Evolutionary conservation across 768 basidiomycete genomes (phyloP).

Genomic region (Suillus hirtellus): DNA sequence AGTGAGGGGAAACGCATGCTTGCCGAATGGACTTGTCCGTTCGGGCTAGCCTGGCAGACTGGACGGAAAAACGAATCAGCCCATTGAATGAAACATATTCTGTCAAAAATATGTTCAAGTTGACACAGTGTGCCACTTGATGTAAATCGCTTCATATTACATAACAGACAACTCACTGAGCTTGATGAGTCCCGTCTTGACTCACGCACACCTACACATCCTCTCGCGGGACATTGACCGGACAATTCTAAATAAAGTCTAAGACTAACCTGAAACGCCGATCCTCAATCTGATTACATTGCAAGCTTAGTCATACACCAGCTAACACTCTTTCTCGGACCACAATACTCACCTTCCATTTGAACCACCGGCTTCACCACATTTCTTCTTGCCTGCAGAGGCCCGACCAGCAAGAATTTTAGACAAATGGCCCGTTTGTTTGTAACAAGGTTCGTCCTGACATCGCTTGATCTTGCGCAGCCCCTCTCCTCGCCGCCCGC

Average conservation of each 20-base stretch:
- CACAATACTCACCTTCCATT: not conserved
- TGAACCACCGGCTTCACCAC: not conserved
- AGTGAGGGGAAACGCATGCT: not conserved
- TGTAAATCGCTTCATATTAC: too few species aligned
- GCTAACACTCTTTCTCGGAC: not conserved
- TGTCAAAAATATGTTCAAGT: too few species aligned
- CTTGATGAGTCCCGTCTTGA: too few species aligned
- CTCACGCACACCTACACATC: too few species aligned
- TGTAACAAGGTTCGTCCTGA: slow-evolving; percentile 16
- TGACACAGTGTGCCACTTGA: too few species aligned
- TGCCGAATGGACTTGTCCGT: not conserved
- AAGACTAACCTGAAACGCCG: not conserved
- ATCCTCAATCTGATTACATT: not conserved
- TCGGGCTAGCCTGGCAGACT: not conserved
- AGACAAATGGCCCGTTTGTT: slow-evolving; percentile 12
- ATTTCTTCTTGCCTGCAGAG: not conserved
- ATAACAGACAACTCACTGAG: too few species aligned
- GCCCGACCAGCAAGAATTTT: not conserved
- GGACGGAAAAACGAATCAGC: not conserved
- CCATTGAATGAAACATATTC: not conserved
- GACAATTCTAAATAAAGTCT: too few species aligned
- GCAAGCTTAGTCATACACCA: not conserved
- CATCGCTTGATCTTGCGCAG: not conserved
- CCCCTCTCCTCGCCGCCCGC: slow-evolving; percentile 11
- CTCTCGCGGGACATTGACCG: too few species aligned